These are phyloP conservation scores for Suhomyces emberorum DNA, from an alignment of 805 yeast genomes.

Conservation along the genomic window DNA sequence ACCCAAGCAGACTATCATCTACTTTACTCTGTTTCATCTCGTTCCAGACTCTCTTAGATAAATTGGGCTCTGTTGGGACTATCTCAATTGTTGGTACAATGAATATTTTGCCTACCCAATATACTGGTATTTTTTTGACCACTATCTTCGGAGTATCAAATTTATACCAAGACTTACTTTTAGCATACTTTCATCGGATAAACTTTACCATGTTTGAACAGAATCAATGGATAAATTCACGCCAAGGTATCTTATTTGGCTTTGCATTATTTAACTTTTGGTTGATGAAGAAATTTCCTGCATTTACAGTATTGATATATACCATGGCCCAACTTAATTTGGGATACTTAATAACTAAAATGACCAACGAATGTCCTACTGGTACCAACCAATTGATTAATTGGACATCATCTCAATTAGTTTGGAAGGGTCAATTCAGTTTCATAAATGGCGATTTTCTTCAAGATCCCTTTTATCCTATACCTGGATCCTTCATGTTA, in stretches of 20 bases:
- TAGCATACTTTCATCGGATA: constrained; percentile 49
- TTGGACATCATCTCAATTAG: constrained; percentile 32
- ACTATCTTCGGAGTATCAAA: constrained; percentile 47
- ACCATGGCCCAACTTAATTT: constrained; percentile 53
- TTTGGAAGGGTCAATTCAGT: constrained; percentile 26
- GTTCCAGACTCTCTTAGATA: constrained; percentile 41
- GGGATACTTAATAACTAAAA: constrained; percentile 52
- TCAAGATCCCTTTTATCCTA: constrained; percentile 22
- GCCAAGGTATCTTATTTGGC: constrained; percentile 56
- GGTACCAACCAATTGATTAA: constrained; percentile 20
- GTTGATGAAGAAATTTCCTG: constrained; percentile 40
- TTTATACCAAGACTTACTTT: constrained; percentile 44
- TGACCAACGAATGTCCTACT: constrained; percentile 45
- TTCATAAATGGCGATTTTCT: constrained; percentile 21
- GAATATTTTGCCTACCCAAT: constrained; percentile 31
- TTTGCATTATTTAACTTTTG: constrained; percentile 49
- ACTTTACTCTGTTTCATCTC: constrained; percentile 41
- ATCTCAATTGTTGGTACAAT: constrained; percentile 32
- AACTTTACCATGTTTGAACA: constrained; percentile 43
- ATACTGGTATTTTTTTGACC: constrained; percentile 36
- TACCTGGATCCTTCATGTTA: constrained; percentile 24
- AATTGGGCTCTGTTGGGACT: constrained; percentile 48
- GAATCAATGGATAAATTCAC: constrained; percentile 47
- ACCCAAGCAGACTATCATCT: constrained; percentile 29
- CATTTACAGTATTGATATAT: constrained; percentile 45